phyloP scores from a whole-genome alignment of 257 asterid genomes.

The Solanum piurae region DNA sequence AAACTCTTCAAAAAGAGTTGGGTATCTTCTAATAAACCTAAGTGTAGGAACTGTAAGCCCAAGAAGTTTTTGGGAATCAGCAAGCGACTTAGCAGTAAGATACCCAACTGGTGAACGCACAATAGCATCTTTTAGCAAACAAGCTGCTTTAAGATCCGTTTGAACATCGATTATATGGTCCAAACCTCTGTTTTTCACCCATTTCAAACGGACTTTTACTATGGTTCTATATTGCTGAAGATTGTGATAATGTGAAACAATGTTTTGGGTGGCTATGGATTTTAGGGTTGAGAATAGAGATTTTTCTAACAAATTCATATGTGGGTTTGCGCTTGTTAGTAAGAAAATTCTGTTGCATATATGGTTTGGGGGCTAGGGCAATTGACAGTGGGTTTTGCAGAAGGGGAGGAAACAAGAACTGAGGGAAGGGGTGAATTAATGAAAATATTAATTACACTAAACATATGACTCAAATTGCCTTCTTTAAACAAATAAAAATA shows the following conservation, averaged over 20 bases:
- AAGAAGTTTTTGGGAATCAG: conserved; percentile 57
- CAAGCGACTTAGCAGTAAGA: conserved; percentile 52
- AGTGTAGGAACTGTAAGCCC: conserved; percentile 82
- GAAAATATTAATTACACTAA: not conserved
- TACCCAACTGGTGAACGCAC: conserved; percentile 52
- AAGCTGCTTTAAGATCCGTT: conserved; percentile 79
- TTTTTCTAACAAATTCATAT: conserved; percentile 20
- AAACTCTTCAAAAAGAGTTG: conserved; percentile 79
- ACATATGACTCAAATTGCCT: not conserved
- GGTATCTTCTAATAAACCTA: conserved; percentile 75
- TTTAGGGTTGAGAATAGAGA: conserved; percentile 4
- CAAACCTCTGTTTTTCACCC: conserved; percentile 77
- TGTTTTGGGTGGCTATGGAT: not conserved
- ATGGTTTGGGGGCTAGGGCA: not conserved
- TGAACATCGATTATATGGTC: conserved; percentile 80
- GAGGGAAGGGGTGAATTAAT: not conserved
- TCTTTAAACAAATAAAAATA: too few relatives aligned
- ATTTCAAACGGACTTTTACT: conserved; percentile 74
- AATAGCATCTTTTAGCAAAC: conserved; percentile 67
- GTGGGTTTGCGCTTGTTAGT: not conserved
- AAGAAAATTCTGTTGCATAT: not conserved
- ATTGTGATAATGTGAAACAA: not conserved
- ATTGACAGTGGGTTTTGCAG: not conserved
- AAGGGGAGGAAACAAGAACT: not conserved
- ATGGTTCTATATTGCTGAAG: conserved; percentile 37